phyloP scores from a whole-genome alignment of 176 grass and related monocot genomes.

The Avena sativa region DNA sequence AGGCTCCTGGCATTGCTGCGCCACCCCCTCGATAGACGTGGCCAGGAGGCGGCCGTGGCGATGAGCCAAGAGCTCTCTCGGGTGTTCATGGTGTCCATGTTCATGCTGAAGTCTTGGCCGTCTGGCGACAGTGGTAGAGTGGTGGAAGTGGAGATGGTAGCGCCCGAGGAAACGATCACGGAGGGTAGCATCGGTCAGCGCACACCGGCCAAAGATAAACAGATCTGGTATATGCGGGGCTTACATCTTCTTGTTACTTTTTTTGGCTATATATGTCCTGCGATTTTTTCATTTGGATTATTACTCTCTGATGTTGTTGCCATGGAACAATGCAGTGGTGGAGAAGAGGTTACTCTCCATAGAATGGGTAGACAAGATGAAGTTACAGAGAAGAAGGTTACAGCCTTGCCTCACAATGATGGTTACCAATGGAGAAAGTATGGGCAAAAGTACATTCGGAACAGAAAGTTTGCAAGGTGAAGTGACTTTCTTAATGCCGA shows the following conservation, averaged over 20 bases:
- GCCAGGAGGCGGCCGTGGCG: conserved; percentile 25
- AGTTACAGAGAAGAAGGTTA: conserved; percentile 30
- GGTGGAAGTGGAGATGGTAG: background rate
- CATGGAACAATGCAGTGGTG: background rate
- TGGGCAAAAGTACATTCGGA: conserved; percentile 59
- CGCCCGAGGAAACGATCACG: background rate
- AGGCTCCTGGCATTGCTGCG: conserved; percentile 37
- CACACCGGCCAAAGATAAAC: conserved; percentile 3
- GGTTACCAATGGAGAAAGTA: conserved; percentile 59
- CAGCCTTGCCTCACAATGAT: conserved; percentile 43
- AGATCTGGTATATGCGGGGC: conserved; percentile 7
- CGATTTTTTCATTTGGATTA: too few relatives aligned
- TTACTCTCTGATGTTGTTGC: too few relatives aligned
- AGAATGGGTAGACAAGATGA: conserved; percentile 18
- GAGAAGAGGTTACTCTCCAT: background rate
- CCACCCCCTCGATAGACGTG: conserved; percentile 6
- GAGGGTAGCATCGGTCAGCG: background rate
- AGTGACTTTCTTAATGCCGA: background rate
- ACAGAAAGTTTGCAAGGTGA: conserved; percentile 43
- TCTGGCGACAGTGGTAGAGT: background rate
- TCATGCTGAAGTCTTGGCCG: conserved; percentile 19
- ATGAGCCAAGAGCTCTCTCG: conserved; percentile 38
- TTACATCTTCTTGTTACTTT: too few relatives aligned
- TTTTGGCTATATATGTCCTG: too few relatives aligned
- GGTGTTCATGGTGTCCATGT: conserved; percentile 40